Base-by-base conservation (phyloP, 2,329 filamentous ascomycete genomes). In the Aspergillus nomiae region DNA sequence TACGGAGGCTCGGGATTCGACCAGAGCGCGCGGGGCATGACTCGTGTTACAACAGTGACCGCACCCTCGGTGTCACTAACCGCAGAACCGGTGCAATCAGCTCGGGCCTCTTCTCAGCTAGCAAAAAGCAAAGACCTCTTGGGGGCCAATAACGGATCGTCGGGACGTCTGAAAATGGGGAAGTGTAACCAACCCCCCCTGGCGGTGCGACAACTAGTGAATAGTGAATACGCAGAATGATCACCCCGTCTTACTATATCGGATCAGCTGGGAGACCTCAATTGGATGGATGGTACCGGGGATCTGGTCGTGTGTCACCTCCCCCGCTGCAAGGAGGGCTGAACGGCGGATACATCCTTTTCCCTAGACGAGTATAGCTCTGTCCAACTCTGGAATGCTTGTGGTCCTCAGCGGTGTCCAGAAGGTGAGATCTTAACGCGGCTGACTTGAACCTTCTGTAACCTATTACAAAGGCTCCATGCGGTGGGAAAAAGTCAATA, bases 241-340 rank as follows among this genome's bases (percentile, higher is more conserved):
- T 54, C 26, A 54, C 16, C 51, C 11, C 21, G 51, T 54, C 51
- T 54, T 53, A 34, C 28, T 16, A 53, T 19, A 28, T 48, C 21
- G 24, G 24, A 53, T 28, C 57, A 58, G 34, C 9, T 50, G 21
- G n/a, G 51, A 30, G 26, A 26, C 19, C 59, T 56, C 36, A 30
- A 67, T 69, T 66, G 65, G 67, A 48, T 30, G n/a, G 30, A 41
- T 19, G 50, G 56, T 61, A 48, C 67, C 67, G 62, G 55, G 56
- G 51, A 54, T 58, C 55, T 66, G 67, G 67, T 62, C 60, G 63
- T 43, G 56, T 51, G 61, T 67, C 56, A 56, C 66, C 63, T 55
- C 21, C 51, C 45, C 53, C 53, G 41, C 60, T 60, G 58, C 61
- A 68, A 60, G 38, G 38, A 54, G 51, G 51, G 19, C 51, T 34